These are phyloP conservation scores for Aspergillus fumigatiaffinis DNA, from an alignment of 2,329 filamentous ascomycete species.

Conservation along the genomic window DNA sequence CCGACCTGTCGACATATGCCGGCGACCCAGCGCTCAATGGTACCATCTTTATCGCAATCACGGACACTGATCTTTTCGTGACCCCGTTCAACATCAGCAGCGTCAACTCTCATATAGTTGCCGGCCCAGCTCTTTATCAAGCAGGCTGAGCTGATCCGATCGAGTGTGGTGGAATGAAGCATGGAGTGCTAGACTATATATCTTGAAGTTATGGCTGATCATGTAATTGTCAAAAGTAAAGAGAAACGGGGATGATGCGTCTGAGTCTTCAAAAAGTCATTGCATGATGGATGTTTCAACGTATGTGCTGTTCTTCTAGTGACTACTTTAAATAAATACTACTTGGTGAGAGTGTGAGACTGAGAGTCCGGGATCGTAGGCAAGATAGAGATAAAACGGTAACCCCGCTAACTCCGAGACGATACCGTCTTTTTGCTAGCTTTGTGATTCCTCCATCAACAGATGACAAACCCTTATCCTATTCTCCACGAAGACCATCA, in stretches of 20 bases:
- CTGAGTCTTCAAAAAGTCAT: neutral
- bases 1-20: slow-evolving; percentile 62
- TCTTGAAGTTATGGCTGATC: neutral
- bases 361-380: neutral
- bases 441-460: slow-evolving; percentile 2
- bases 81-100: slow-evolving; percentile 72
- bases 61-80: slow-evolving; percentile 62
- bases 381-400: neutral
- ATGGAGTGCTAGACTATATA: neutral
- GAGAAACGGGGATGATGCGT: neutral
- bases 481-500: neutral
- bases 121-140: slow-evolving; percentile 68
- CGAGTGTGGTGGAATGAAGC: neutral
- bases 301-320: neutral
- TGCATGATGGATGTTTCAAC: neutral
- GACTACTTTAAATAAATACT: too few relatives aligned
- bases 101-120: slow-evolving; percentile 73
- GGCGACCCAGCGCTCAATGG: slow-evolving; percentile 69
- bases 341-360: neutral
- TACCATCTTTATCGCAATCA: slow-evolving; percentile 75
- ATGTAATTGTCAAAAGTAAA: neutral
- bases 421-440: slow-evolving; percentile 3
- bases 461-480: neutral
- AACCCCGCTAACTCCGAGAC: slow-evolving; percentile 17
- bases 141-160: slow-evolving; percentile 56